Conservation (phyloP, 371 early-diverging fungal species). For the Apophysomyces variabilis region DNA sequence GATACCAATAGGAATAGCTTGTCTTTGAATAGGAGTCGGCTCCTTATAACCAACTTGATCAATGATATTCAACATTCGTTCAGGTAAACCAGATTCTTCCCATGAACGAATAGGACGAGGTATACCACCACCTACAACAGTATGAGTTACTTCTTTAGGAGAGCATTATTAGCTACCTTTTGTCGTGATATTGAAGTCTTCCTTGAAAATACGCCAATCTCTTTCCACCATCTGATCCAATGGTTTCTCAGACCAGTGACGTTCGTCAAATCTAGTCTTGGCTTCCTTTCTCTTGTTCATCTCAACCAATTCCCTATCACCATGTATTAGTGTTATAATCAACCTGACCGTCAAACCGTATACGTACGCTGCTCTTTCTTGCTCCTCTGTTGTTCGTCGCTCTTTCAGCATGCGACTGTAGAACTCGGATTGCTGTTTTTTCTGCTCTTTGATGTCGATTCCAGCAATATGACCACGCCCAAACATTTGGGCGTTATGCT, state of each 20-base stretch:
- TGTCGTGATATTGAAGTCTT: conserved; percentile 94
- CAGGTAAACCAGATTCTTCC: conserved; percentile 82
- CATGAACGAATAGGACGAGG: conserved; percentile 94
- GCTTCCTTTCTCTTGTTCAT: conserved; percentile 69
- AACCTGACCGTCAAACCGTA: not conserved
- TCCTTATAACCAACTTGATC: conserved; percentile 84
- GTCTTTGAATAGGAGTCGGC: conserved; percentile 98
- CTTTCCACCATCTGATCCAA: conserved; percentile 92
- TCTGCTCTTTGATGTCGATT: conserved; percentile 82
- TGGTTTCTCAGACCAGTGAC: conserved; percentile 96
- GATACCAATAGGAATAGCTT: conserved; percentile 95
- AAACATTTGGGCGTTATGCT: conserved; percentile 85
- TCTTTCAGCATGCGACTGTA: conserved; percentile 69
- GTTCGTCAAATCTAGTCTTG: conserved; percentile 79
- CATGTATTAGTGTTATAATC: not conserved
- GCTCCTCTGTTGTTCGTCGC: conserved; percentile 73
- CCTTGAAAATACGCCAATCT: conserved; percentile 99
- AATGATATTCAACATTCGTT: conserved; percentile 71
- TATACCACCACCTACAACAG: conserved; percentile 69
- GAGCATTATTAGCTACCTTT: conserved; percentile 65
- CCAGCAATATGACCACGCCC: conserved; percentile 94
- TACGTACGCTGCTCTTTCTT: conserved; percentile 63
- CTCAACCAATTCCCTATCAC: conserved; percentile 63
- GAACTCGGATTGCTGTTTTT: conserved; percentile 68
- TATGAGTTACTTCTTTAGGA: not conserved